A percentile compares a stretch with the other conserved stretches of the same genome.
These are phyloP conservation scores for Primulina tabacum DNA, from an alignment of 257 asterid genomes.

Conservation along the genomic window DNA sequence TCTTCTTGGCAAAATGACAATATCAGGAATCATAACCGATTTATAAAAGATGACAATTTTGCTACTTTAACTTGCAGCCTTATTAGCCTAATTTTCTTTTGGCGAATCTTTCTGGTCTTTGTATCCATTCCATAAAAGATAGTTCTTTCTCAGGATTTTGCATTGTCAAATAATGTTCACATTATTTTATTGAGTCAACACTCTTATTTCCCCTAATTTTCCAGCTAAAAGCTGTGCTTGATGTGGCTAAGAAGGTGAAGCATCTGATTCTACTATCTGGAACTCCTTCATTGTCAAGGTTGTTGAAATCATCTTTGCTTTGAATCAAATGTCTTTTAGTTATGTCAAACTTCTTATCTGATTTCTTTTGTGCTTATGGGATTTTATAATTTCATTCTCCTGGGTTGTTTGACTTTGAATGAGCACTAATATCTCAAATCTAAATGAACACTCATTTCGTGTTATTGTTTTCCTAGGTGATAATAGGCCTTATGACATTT, in stretches of 20 bases:
- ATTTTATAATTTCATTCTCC: conserved; percentile 18
- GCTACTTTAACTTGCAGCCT: conserved; percentile 11
- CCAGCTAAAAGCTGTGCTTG: conserved; percentile 71
- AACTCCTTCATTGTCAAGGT: conserved; percentile 99
- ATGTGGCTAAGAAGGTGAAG: conserved; percentile 64
- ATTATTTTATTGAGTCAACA: not conserved
- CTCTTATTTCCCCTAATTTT: conserved; percentile 24
- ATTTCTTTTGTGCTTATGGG: not conserved
- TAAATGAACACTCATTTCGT: conserved; percentile 31
- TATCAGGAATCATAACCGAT: not conserved
- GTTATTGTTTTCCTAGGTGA: conserved; percentile 65
- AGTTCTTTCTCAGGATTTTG: conserved; percentile 8
- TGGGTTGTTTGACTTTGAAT: not conserved
- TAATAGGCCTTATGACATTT: conserved; percentile 93
- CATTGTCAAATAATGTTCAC: not conserved
- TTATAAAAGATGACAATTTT: conserved; percentile 4
- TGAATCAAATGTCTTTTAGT: not conserved
- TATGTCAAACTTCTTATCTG: not conserved
- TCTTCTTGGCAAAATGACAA: conserved; percentile 5
- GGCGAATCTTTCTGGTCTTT: not conserved
- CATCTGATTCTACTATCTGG: conserved; percentile 90
- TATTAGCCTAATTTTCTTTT: not conserved
- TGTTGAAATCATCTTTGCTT: conserved; percentile 30
- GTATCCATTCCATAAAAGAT: not conserved
- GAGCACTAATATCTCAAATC: conserved; percentile 17